Evolutionary conservation across 108 stramenopile genomes (phyloP), one percentile per base, ranked within the genome.

Genomic region (Conticribra weissflogii): DNA sequence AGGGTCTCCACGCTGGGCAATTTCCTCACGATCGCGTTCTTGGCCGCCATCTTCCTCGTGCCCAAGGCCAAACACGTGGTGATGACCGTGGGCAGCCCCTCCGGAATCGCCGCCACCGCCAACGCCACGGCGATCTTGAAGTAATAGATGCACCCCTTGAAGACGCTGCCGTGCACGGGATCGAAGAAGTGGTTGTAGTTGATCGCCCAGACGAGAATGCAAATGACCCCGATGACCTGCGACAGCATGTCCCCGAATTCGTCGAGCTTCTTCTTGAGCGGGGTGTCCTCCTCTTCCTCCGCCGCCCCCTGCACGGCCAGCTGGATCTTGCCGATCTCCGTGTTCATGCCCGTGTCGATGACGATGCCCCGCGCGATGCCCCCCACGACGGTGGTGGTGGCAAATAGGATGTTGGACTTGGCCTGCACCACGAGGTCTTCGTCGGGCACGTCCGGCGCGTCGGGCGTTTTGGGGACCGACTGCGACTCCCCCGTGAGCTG

Each of bases 51-150:
- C 60, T 79, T 83, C 18, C 78, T 55, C 19, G 95, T 93, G 54
- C 86, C 86, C 59, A 90, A 76, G 0, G 93, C 89, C 16, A 96
- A 71, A 63, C 86, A 86, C 16, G 92, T 85, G 57, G 93, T 96
- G 21, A 95, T 88, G 8, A 88, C 92, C 5, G 89, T 78, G 23
- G 96, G 96, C 36, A 96, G 81, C 9, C 80, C 80, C 78, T 96
- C 96, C 19, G 96, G 96, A 28, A 96, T 85, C 17, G 96, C 96
- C 30, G 89, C 92, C 45, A 95, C 96, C 18, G 84, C 92, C 33
- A 96, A 77, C 34, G 96, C 86, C 14, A 96, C 94, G 50, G 91
- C 91, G 56, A 95, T 83, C 72, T 90, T 92, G 70, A 90, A 88
- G 76, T 89, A 83, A 66, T 94, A 81, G 24, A 96, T 65, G 32